A percentile compares a stretch with the other conserved stretches of the same genome.
phyloP scores from a whole-genome alignment of 352 stramenopile genomes.

The Pythium coloratum region DNA sequence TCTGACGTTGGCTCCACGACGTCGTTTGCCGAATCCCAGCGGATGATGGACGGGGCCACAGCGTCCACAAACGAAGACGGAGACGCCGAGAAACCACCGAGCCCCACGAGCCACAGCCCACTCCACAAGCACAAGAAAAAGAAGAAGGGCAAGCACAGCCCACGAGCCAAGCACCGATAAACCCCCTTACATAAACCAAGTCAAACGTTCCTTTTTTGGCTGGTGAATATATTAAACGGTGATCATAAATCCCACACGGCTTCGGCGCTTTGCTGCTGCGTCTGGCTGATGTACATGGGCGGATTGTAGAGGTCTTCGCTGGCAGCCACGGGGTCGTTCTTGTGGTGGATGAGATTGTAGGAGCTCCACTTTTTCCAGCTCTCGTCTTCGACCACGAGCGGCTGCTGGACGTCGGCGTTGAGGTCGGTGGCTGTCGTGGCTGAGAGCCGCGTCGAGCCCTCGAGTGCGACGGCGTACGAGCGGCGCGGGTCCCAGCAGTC shows the following conservation, averaged over 20 bases:
- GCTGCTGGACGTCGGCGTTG: slow-evolving; percentile 36
- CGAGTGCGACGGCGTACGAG: slow-evolving; percentile 1
- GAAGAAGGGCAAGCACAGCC: slow-evolving; percentile 26
- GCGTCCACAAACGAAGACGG: not conserved
- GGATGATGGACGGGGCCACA: slow-evolving; percentile 2
- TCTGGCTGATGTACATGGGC: slow-evolving; percentile 51
- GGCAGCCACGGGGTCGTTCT: not conserved
- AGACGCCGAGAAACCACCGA: not conserved
- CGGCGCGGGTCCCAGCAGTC: slow-evolving; percentile 21
- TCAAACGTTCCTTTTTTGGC: too few species aligned
- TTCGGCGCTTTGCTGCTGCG: slow-evolving; percentile 47
- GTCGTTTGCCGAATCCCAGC: slow-evolving; percentile 6
- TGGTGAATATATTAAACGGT: not conserved
- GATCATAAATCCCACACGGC: slow-evolving; percentile 73
- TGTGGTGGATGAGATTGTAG: slow-evolving; percentile 70
- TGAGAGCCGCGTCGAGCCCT: slow-evolving; percentile 1
- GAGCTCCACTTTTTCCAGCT: slow-evolving; percentile 82
- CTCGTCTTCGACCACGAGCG: slow-evolving; percentile 80
- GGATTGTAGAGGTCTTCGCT: slow-evolving; percentile 41
- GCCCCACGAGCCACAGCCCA: not conserved
- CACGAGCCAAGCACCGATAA: slow-evolving; percentile 14
- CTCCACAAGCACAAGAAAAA: slow-evolving; percentile 7
- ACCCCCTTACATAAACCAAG: too few species aligned
- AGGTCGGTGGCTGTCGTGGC: not conserved
- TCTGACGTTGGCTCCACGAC: slow-evolving; percentile 14